A percentile compares a stretch with the other conserved stretches of the same genome.
Conservation (phyloP, 208 protist species). For the Leishmania amazonensis region DNA sequence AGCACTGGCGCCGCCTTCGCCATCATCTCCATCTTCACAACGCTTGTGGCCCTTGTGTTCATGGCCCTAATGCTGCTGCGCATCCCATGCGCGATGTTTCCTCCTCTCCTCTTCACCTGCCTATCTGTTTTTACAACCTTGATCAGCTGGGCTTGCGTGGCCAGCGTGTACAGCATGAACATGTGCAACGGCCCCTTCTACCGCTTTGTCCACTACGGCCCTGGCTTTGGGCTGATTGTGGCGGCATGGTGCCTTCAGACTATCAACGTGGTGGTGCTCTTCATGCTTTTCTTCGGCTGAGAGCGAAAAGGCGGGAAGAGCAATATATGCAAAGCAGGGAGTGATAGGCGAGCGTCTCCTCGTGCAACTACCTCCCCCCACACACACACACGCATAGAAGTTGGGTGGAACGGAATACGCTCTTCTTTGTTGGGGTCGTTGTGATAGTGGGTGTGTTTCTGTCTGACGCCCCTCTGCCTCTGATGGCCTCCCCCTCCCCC, state of each 20-base stretch:
- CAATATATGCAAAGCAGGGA: background rate
- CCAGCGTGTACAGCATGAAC: background rate
- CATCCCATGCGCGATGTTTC: background rate
- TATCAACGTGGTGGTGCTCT: slow-evolving; percentile 13
- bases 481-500: background rate
- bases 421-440: background rate
- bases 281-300: background rate
- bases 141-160: slow-evolving; percentile 19
- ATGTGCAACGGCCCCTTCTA: background rate
- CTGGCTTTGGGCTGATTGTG: slow-evolving; percentile 32
- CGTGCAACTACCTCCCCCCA: background rate
- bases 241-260: slow-evolving; percentile 23
- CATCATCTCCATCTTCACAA: slow-evolving; percentile 32
- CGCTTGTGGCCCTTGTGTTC: slow-evolving; percentile 23
- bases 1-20: slow-evolving; percentile 23
- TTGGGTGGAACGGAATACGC: background rate
- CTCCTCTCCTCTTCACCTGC: slow-evolving; percentile 14
- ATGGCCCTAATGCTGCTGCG: slow-evolving; percentile 18
- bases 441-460: background rate
- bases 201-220: background rate
- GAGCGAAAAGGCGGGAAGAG: background rate
- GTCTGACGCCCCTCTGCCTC: background rate
- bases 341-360: background rate
- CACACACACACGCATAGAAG: background rate
- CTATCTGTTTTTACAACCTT: slow-evolving; percentile 8